Percentiles rank a stretch among this genome's conserved stretches.
phyloP scores from a whole-genome alignment of 768 basidiomycete genomes.

The Boletus subcaerulescens region DNA sequence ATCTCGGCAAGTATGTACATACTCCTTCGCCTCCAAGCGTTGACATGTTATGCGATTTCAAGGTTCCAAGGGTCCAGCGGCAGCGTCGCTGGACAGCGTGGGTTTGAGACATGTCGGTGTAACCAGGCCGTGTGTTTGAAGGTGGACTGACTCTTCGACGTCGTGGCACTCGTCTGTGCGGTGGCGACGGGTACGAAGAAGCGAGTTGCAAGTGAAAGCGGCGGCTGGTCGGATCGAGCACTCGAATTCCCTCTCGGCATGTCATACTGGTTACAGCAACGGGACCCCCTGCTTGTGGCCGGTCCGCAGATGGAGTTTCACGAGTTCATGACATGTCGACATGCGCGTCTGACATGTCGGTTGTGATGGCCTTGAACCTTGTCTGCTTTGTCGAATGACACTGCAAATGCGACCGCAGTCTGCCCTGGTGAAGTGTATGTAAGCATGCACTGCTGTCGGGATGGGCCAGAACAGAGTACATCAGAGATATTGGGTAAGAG shows the following conservation, averaged over 20 bases:
- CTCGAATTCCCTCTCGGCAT: slow-evolving; percentile 2
- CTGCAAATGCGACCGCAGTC: background rate
- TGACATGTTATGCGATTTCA: background rate
- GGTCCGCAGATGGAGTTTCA: background rate
- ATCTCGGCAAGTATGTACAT: background rate
- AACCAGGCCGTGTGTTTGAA: slow-evolving; percentile 1
- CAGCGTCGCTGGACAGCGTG: background rate
- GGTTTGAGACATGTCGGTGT: slow-evolving; percentile 6
- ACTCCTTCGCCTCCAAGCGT: background rate
- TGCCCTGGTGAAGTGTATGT: background rate
- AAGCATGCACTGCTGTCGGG: background rate
- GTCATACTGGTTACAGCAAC: no score
- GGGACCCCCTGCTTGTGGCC: background rate
- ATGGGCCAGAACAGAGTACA: background rate
- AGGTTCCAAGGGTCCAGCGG: background rate
- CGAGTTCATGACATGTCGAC: background rate
- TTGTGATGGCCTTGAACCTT: background rate
- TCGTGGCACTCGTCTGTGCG: slow-evolving; percentile 10
- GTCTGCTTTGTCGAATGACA: background rate
- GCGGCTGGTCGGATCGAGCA: slow-evolving; percentile 5
- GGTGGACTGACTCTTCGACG: background rate
- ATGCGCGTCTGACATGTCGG: background rate
- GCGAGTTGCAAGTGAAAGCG: slow-evolving; percentile 1
- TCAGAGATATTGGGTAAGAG: background rate
- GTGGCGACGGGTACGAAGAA: slow-evolving; percentile 27